A percentile compares a stretch with the other conserved stretches of the same genome.
These are phyloP conservation scores for Euclidium syriacum DNA, from an alignment of 345 rosid species.

Conservation along the genomic window DNA sequence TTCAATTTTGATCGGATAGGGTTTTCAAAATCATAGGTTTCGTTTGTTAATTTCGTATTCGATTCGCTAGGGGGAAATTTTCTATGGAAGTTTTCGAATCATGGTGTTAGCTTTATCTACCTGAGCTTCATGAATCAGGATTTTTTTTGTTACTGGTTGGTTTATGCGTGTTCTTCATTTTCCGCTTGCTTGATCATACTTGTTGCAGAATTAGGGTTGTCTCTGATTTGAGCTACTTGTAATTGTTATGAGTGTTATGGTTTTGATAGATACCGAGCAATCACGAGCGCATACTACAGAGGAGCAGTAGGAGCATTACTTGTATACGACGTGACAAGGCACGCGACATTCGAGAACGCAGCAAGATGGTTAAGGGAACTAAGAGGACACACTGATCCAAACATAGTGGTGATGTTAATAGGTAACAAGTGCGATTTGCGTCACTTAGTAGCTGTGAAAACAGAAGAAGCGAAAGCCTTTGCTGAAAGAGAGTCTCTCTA, in stretches of 20 bases:
- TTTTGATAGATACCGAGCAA: constrained; percentile 49
- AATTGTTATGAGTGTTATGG: neutral
- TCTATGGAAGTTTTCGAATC: neutral
- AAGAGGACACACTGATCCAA: constrained; percentile 51
- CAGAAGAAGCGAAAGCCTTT: constrained; percentile 48
- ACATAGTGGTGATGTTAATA: constrained; percentile 62
- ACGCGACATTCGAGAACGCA: constrained; percentile 53
- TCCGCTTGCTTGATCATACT: neutral
- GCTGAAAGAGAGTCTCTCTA: constrained; percentile 47
- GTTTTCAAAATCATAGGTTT: neutral
- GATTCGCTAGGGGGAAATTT: neutral
- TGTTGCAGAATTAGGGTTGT: too few relatives aligned
- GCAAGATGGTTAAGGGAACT: constrained; percentile 61
- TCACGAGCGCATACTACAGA: constrained; percentile 63
- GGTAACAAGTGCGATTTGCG: constrained; percentile 66
- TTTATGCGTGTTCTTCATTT: neutral
- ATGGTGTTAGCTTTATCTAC: neutral
- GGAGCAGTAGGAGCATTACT: constrained; percentile 65
- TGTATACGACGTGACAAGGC: constrained; percentile 56
- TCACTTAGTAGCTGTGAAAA: constrained; percentile 49
- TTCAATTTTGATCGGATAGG: neutral
- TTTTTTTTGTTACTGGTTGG: too few relatives aligned
- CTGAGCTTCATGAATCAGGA: neutral
- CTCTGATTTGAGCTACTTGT: too few relatives aligned
- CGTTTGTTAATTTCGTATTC: neutral